A percentile compares a stretch with the other conserved stretches of the same genome.
Conservation (phyloP, 257 asterid genomes). For the Eucommia ulmoides region DNA sequence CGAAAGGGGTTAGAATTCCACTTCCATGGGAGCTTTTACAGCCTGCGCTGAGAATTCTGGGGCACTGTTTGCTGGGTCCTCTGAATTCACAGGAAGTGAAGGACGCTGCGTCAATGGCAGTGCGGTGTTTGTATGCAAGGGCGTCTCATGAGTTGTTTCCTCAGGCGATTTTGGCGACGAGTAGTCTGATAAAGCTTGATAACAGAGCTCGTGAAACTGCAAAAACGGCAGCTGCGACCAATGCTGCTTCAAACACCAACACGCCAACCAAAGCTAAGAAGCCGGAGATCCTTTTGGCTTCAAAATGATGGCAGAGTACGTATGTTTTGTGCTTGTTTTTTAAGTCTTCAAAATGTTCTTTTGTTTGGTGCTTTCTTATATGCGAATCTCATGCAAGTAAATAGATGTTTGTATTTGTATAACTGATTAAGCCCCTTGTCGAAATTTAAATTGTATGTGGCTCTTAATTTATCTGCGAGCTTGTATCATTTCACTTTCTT, state of each 20-base stretch:
- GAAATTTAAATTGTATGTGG: too few relatives aligned
- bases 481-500: too few relatives aligned
- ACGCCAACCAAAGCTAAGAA: conserved; percentile 95
- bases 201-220: conserved; percentile 61
- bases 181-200: conserved; percentile 86
- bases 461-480: too few relatives aligned
- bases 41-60: conserved; percentile 79
- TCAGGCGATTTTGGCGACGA: conserved; percentile 79
- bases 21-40: conserved; percentile 90
- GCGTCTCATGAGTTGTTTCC: conserved; percentile 87
- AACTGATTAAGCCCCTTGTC: too few relatives aligned
- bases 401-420: too few relatives aligned
- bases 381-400: too few relatives aligned
- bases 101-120: conserved; percentile 71
- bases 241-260: conserved; percentile 52
- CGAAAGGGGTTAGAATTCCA: conserved; percentile 56
- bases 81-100: conserved; percentile 57
- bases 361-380: too few relatives aligned
- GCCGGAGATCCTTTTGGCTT: conserved; percentile 89
- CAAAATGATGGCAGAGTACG: too few relatives aligned
- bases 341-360: too few relatives aligned
- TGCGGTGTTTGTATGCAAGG: conserved; percentile 70
- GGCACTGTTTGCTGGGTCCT: conserved; percentile 92
- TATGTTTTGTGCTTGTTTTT: too few relatives aligned
- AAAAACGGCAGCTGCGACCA: conserved; percentile 27